Conservation (phyloP, 768 basidiomycete species). For the Serendipita sp. region DNA sequence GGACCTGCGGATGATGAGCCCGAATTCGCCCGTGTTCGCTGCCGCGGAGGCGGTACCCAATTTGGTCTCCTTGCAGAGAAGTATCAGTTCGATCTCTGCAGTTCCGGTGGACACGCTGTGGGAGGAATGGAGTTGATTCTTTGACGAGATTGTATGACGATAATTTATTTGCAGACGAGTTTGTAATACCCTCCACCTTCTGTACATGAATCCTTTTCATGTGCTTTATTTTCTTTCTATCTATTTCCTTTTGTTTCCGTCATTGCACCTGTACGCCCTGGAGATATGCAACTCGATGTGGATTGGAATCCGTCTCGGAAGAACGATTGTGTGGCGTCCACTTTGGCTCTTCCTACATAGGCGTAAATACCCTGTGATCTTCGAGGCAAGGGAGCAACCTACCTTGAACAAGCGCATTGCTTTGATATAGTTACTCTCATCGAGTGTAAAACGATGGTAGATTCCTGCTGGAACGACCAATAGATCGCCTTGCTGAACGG, state of each 20-base stretch:
- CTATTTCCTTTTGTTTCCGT: background rate
- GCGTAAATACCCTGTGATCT: background rate
- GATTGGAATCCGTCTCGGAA: slow-evolving; percentile 45
- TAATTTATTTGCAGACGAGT: background rate
- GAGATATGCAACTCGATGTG: slow-evolving; percentile 46
- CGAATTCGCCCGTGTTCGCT: background rate
- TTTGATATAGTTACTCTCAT: slow-evolving; percentile 54
- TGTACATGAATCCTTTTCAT: background rate
- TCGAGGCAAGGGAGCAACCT: slow-evolving; percentile 8
- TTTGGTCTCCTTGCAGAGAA: background rate
- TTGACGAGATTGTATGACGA: background rate
- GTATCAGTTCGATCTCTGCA: background rate
- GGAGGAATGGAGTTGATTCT: background rate
- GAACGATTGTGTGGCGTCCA: slow-evolving; percentile 69
- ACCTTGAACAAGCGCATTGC: slow-evolving; percentile 80
- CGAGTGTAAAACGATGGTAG: slow-evolving; percentile 90
- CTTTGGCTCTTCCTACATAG: slow-evolving; percentile 68
- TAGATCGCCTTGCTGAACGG: slow-evolving; percentile 63
- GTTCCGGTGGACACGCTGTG: background rate
- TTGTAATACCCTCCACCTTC: background rate
- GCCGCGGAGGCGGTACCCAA: background rate
- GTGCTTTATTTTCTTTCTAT: background rate
- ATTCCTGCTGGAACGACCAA: slow-evolving; percentile 80
- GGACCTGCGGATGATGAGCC: background rate
- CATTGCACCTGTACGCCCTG: slow-evolving; percentile 13